Base-by-base conservation (phyloP, 352 stramenopile species). In the Phytophthora vignae region DNA sequence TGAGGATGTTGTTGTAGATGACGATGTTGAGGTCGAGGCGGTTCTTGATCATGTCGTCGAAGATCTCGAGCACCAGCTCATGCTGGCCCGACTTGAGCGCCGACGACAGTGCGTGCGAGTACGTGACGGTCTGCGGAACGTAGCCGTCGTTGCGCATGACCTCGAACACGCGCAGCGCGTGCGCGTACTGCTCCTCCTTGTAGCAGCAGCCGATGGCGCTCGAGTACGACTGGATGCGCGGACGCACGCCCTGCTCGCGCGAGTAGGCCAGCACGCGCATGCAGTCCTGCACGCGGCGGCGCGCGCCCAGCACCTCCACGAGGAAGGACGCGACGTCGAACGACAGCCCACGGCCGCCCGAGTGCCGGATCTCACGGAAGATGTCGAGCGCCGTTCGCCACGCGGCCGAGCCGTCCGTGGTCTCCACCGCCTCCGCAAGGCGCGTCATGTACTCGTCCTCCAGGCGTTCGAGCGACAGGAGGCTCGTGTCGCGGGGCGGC, bases 1-100 rank as follows among this genome's bases (percentile, higher is more conserved):
- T 94, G 53, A 96, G 78, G 31, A 96, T 91, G 64, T 82, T 96
- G 72, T 96, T 96, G 83, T 93, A 94, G 60, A 91, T 93, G 29
- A 96, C 71, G 48, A 93, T 91, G 22, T 78, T 85, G 15, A 87
- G 77, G 8, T 95, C 83, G 25, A 93, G 72, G 22, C 85, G 81
- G 67, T 95, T 84, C 55, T 74, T 79, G 44, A 96, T 76, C 85
- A 96, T 92, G 59, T 96, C 89, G 70, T 94, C 87, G 65, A 96
- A 96, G 63, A 96, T 94, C 74, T 96, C 85, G 40, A 96, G 85
- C 74, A 96, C 89, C 19, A 96, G 77, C 66, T 94, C 89, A 60
- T 96, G 89, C 60, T 93, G 82, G 14, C 70, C 67, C 9, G 84
- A 78, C 73, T 96, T 96, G 14, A 93, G 76, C n/a, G 87, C 89